Evolutionary conservation across 2,329 filamentous ascomycete species (phyloP).

Genomic region (Bimuria novae-zelandiae): DNA sequence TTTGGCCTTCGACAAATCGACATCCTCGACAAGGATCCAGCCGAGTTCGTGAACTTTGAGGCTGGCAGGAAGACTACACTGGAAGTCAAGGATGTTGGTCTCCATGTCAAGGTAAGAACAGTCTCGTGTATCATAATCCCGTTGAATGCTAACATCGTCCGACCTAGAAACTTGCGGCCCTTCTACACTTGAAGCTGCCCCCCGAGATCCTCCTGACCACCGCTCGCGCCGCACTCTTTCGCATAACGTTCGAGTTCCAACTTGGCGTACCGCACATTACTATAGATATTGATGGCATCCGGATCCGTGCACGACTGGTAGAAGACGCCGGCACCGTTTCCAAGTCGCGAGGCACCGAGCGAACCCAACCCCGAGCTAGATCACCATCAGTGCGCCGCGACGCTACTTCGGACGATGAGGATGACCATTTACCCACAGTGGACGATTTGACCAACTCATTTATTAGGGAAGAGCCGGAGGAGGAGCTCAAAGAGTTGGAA

Average conservation of each 20-base stretch:
- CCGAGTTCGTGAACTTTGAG: constrained; percentile 85
- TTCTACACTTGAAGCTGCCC: constrained; percentile 70
- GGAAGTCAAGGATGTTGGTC: constrained; percentile 83
- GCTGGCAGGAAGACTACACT: constrained; percentile 81
- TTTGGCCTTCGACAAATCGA: constrained; percentile 84
- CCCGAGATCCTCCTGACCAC: constrained; percentile 70
- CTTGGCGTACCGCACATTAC: constrained; percentile 83
- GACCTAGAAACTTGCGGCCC: constrained; percentile 78
- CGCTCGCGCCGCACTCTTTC: constrained; percentile 75
- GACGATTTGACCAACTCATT: constrained; percentile 79
- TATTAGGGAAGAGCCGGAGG: constrained; percentile 69
- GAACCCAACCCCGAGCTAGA: constrained; percentile 9
- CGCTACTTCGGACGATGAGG: constrained; percentile 38
- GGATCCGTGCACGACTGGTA: constrained; percentile 60
- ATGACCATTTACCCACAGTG: constrained; percentile 64
- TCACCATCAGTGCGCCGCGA: constrained; percentile 14
- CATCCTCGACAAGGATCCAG: constrained; percentile 81
- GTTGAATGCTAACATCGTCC: too few relatives aligned
- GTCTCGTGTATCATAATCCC: too few relatives aligned
- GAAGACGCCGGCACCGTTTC: constrained; percentile 18
- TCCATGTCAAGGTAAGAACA: constrained; percentile 71
- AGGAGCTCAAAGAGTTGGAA: constrained; percentile 70
- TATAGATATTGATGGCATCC: constrained; percentile 80
- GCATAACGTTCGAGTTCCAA: constrained; percentile 84
- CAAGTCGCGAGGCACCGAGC: constrained; percentile 10